Conservation (phyloP, 2,329 filamentous ascomycete genomes). For the Fusarium sp. region DNA sequence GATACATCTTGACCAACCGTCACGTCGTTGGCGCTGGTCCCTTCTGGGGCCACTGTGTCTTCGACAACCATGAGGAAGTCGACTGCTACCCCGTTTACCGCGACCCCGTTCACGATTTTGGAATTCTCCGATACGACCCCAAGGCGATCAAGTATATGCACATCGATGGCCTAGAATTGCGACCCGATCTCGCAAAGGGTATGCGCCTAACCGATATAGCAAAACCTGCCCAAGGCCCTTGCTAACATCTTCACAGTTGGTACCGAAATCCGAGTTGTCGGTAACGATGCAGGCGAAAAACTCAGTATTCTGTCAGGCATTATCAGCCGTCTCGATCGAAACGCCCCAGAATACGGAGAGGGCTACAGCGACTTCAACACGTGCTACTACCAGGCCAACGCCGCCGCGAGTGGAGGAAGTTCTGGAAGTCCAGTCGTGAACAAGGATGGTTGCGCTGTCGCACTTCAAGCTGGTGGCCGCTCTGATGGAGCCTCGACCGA, state of each 20-base stretch:
- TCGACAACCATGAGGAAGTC: constrained; percentile 98
- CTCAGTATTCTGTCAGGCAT: constrained; percentile 97
- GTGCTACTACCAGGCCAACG: constrained; percentile 97
- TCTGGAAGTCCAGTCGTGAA: constrained; percentile 99
- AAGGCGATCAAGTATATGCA: constrained; percentile 98
- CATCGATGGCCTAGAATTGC: constrained; percentile 80
- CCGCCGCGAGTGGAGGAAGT: constrained; percentile 94
- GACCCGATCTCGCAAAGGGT: constrained; percentile 85
- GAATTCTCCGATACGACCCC: constrained; percentile 95
- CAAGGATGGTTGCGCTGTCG: constrained; percentile 91
- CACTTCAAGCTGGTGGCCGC: constrained; percentile 92
- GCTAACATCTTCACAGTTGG: constrained; percentile 70
- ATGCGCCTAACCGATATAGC: constrained; percentile 38
- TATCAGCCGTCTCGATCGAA: constrained; percentile 94
- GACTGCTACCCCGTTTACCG: constrained; percentile 97
- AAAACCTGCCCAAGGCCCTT: not conserved
- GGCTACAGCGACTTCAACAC: constrained; percentile 98
- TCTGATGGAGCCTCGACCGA: constrained; percentile 96
- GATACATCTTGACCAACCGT: constrained; percentile 86
- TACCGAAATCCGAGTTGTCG: constrained; percentile 94
- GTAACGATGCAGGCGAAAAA: constrained; percentile 98
- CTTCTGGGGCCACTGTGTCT: constrained; percentile 98
- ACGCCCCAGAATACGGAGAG: constrained; percentile 97
- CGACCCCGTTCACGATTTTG: constrained; percentile 98
- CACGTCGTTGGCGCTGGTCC: constrained; percentile 96